These are phyloP conservation scores for Dichotomopilus funicola DNA, from an alignment of 2,329 filamentous ascomycete species.

Conservation along the genomic window DNA sequence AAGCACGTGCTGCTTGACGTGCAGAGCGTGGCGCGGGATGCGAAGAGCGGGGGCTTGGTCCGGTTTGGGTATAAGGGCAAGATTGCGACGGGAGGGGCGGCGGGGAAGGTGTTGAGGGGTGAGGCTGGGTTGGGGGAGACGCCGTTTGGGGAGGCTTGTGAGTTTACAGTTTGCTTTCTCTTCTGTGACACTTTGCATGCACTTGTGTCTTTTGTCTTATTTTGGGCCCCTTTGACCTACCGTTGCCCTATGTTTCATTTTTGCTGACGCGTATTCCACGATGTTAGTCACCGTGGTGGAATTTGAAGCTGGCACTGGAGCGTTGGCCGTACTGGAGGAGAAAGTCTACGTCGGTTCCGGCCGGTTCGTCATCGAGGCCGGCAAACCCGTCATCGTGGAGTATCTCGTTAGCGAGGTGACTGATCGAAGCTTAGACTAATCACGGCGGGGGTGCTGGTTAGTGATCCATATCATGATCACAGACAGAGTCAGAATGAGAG, in stretches of 20 bases:
- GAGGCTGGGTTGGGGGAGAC: slow-evolving; percentile 33
- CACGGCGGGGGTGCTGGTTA: background rate
- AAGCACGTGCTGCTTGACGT: slow-evolving; percentile 35
- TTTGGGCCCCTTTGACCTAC: background rate
- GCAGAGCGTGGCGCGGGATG: slow-evolving; percentile 31
- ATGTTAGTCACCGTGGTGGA: slow-evolving; percentile 30
- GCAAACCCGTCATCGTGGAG: slow-evolving; percentile 35
- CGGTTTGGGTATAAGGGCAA: slow-evolving; percentile 35
- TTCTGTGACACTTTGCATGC: background rate
- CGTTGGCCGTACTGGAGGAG: slow-evolving; percentile 32
- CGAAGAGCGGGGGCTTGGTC: slow-evolving; percentile 26
- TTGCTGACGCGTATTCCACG: background rate
- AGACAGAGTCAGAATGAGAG: too few species aligned
- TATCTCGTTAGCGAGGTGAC: slow-evolving; percentile 40
- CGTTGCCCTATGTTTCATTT: background rate
- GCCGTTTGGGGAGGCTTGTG: slow-evolving; percentile 34
- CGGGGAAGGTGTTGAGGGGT: slow-evolving; percentile 31
- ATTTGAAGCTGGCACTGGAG: slow-evolving; percentile 33
- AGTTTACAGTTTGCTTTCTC: slow-evolving; percentile 16
- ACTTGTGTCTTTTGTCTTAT: background rate
- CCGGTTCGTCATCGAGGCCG: slow-evolving; percentile 35
- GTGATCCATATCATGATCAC: background rate
- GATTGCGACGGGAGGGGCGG: slow-evolving; percentile 26
- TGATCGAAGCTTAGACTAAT: slow-evolving; percentile 1
- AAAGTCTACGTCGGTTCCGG: slow-evolving; percentile 38